Evolutionary conservation across 129 eudicot species (phyloP).

Genomic region (Smallanthus sonchifolius): DNA sequence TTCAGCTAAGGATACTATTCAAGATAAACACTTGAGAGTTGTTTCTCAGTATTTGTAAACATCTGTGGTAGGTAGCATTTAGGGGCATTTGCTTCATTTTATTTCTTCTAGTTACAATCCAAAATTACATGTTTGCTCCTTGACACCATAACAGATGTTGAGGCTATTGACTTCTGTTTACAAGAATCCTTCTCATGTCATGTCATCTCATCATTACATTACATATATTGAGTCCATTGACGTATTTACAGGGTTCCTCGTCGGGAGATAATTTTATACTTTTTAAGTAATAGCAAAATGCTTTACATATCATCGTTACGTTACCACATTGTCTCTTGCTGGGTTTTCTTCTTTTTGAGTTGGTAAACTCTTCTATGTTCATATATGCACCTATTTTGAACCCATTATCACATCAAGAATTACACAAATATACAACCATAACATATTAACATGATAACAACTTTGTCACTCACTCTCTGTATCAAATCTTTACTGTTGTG

Average conservation of each 20-base stretch:
- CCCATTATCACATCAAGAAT: no score
- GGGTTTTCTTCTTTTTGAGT: background rate
- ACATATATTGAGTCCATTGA: background rate
- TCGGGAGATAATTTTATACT: slow-evolving; percentile 4
- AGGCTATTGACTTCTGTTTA: slow-evolving; percentile 9
- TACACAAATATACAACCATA: background rate
- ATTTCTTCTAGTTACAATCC: background rate
- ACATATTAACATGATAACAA: background rate
- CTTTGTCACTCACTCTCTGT: background rate
- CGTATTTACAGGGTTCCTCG: background rate
- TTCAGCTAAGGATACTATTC: background rate
- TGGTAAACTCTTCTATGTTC: background rate
- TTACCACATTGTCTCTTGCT: background rate
- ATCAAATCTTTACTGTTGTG: no score
- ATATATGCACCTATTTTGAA: background rate
- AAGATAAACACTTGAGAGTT: background rate
- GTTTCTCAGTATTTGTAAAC: background rate
- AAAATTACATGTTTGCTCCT: slow-evolving; percentile 1
- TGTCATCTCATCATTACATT: background rate
- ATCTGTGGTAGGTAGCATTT: background rate
- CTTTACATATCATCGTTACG: no score
- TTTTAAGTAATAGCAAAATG: background rate
- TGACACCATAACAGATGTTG: no score
- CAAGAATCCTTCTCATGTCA: background rate
- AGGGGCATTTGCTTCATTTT: background rate